Evolutionary conservation across 2,329 filamentous ascomycete genomes (phyloP), one percentile per base, ranked within the genome.

Genomic region (Colletotrichum tropicale): DNA sequence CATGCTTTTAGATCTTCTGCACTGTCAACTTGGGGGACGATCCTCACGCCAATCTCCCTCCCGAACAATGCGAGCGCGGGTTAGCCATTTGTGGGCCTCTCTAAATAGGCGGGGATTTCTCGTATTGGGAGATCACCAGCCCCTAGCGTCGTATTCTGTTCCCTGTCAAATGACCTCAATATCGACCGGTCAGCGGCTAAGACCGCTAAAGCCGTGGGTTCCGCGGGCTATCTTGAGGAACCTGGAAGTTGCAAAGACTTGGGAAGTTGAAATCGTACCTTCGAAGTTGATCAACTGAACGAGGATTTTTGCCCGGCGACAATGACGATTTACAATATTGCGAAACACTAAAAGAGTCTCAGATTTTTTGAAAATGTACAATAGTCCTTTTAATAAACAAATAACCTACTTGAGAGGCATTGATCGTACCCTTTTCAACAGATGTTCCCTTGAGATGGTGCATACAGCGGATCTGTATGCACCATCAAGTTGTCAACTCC

Each of bases 281-380:
- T 56, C n/a, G 6, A 28, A 56, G 24, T 26, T 56, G 52, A 48
- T 56, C 52, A 56, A 56, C 52, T 28, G 4, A 24, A 24, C 8
- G 52, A 13, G 12, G 52, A 18, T 7, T 16, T 56, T 56, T 10
- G 7, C 21, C 52, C 13, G 24, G 24, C 21, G 24, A 16, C 52
- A 56, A 28, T 56, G 38, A 12, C 38, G 38, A 48, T n/a, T 48
- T n/a, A 0, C 1, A 4, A 7, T 21, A 48, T 48, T n/a, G 38
- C 38, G 3, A 48, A 48, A 48, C 18, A 48, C 2, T 5, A n/a
- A 12, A 0, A 48, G 38, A 48, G 38, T n/a, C 18, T 6, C 38
- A 12, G 0, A 48, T 1, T 3, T 48, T n/a, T n/a, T 1, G n/a
- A 18, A 43, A 10, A 12, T 2, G 1, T n/a, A 12, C 18, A 1